Conservation (phyloP, 352 stramenopile genomes). For the Globisporangium rhizosaccharum region DNA sequence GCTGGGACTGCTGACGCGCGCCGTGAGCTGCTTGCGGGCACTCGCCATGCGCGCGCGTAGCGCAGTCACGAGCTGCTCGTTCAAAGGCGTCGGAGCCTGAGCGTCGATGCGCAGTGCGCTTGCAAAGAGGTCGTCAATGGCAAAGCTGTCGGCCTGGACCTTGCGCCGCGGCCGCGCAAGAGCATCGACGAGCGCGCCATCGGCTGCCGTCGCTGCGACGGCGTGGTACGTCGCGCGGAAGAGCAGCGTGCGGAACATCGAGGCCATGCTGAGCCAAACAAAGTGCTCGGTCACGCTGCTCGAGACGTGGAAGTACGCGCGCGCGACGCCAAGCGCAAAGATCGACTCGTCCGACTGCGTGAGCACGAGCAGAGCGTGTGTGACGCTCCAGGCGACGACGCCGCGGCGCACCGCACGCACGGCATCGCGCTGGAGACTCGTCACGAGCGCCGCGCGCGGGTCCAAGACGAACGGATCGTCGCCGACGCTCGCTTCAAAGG, state of each 20-base stretch:
- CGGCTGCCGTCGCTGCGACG: constrained; percentile 14
- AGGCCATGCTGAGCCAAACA: constrained; percentile 29
- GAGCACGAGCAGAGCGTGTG: constrained; percentile 24
- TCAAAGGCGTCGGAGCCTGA: constrained; percentile 21
- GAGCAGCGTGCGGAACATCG: constrained; percentile 47
- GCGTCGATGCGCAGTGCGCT: constrained; percentile 14
- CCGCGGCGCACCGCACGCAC: constrained; percentile 40
- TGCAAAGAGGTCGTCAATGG: constrained; percentile 20
- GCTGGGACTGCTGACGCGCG: constrained; percentile 12
- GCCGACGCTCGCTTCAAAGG: constrained; percentile 32
- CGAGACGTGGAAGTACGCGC: constrained; percentile 37
- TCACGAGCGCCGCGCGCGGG: constrained; percentile 29
- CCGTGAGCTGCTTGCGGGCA: constrained; percentile 25
- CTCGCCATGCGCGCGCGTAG: constrained; percentile 30
- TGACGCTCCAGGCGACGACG: constrained; percentile 30
- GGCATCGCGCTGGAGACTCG: constrained; percentile 29
- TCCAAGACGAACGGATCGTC: constrained; percentile 52
- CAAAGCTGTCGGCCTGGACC: constrained; percentile 1
- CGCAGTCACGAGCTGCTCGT: constrained; percentile 38
- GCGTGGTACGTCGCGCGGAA: constrained; percentile 35
- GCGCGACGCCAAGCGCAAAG: constrained; percentile 18
- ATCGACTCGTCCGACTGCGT: constrained; percentile 12
- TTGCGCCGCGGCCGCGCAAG: constrained; percentile 7
- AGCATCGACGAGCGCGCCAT: constrained; percentile 33
- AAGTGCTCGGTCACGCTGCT: constrained; percentile 43